Conservation (phyloP, 164 flowering plant species). For the Saururus chinensis region DNA sequence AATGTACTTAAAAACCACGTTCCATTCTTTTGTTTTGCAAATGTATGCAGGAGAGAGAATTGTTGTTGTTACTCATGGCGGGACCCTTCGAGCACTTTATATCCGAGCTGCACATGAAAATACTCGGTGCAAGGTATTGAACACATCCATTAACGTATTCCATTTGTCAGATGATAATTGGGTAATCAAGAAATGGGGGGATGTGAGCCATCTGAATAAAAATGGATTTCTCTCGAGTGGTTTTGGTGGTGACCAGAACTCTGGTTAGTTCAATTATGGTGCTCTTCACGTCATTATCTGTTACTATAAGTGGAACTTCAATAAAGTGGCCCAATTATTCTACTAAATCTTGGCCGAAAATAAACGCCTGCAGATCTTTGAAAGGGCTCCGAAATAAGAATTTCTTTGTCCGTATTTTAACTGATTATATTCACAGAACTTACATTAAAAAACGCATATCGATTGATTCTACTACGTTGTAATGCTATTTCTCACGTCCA, state of each 20-base stretch:
- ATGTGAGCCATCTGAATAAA: conserved; percentile 60
- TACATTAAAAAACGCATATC: no score
- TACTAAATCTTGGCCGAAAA: no score
- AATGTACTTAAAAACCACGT: no score
- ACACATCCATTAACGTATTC: conserved; percentile 57
- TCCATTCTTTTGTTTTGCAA: background rate
- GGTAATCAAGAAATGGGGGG: conserved; percentile 58
- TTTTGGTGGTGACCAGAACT: conserved; percentile 69
- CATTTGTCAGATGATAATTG: conserved; percentile 48
- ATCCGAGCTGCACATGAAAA: conserved; percentile 39
- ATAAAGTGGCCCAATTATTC: no score
- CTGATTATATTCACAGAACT: no score
- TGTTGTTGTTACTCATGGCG: conserved; percentile 83
- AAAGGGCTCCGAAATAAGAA: no score
- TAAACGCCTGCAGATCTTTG: no score
- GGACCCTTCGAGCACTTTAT: conserved; percentile 43
- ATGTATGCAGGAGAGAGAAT: conserved; percentile 56
- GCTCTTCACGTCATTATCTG: background rate
- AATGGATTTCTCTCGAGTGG: conserved; percentile 47
- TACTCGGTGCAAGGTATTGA: conserved; percentile 40
- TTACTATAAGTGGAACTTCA: no score
- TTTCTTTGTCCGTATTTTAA: no score
- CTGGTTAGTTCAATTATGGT: conserved; percentile 37
- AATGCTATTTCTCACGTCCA: no score
- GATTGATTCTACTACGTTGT: no score